Base-by-base conservation (phyloP, 31 red algal species). In the Endocladia muricata region DNA sequence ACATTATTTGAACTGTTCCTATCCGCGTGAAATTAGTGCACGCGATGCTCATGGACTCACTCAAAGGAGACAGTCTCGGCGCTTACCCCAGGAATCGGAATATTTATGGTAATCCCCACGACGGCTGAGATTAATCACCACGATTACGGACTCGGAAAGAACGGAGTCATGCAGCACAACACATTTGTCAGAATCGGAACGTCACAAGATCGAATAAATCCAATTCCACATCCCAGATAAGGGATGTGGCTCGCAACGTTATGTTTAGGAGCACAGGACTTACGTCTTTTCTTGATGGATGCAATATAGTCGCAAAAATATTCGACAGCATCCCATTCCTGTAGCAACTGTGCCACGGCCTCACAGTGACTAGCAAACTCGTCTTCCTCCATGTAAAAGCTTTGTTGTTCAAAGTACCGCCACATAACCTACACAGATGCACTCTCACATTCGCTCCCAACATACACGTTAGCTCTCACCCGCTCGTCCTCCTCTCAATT, bases 381-480 rank as follows among this genome's bases (percentile, higher is more conserved):
- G 41, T 83, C 61, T 48, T 91, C 88, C 34, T 91, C 79, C 81
- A 91, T 79, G 38, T 84, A 85, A 36, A 91, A 91, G 70, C 88
- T 91, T 62, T 91, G 88, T 39, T 91, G 88, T 41, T 91, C 88
- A 68, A 91, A 89, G 39, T 89, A 89, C 11, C 85, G 66, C 85
- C 85, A 89, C 85, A 89, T 80, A 55, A 89, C 76, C 76, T 89
- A 15, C 48, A 35, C 62, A 34, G 29, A 38, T 34, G 21, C 52
- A 11, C 57, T 23, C 17, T 7, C 17, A 61, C 8, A 61, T 7
- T 13, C 44, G 19, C 44, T 13, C 19, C 11, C 44, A 49, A 49
- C 8, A 49, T 13, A 49, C 61, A 67, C 7, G n/a, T 17, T 34
- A 32, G 30, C 0, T 1, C 23, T 67, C 58, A 15, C 9, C 9